phyloP scores from a whole-genome alignment of 73 alveolate species.

The Effrenium voratum region DNA sequence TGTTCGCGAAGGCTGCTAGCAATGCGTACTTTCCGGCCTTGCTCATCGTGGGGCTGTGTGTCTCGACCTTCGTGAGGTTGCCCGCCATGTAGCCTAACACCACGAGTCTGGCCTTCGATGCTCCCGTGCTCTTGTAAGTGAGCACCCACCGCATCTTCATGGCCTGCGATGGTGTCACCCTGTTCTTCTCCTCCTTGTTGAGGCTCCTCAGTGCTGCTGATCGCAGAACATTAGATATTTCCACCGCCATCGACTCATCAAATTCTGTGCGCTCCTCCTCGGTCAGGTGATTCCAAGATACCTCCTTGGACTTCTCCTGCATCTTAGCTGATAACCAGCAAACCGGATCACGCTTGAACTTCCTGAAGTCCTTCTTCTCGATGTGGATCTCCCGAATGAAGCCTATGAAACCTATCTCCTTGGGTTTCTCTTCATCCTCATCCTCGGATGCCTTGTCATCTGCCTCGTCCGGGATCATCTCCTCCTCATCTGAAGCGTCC shows the following conservation, averaged over 20 bases:
- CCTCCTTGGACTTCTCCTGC: not conserved
- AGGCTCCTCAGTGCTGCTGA: not conserved
- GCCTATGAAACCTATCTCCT: not conserved
- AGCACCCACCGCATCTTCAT: slow-evolving; percentile 47
- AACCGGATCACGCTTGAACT: not conserved
- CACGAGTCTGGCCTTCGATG: not conserved
- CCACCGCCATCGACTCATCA: not conserved
- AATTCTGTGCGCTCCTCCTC: not conserved
- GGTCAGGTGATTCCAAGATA: not conserved
- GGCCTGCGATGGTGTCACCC: not conserved
- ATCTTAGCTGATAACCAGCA: not conserved
- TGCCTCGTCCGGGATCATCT: not conserved
- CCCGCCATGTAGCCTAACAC: not conserved
- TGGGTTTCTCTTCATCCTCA: not conserved
- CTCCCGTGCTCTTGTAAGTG: not conserved
- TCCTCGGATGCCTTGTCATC: not conserved
- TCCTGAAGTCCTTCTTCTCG: not conserved
- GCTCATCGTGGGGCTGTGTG: not conserved
- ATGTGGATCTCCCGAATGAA: not conserved
- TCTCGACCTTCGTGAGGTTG: not conserved
- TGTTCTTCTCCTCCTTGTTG: not conserved
- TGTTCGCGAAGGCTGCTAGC: not conserved
- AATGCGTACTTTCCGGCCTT: not conserved
- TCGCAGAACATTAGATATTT: not conserved
- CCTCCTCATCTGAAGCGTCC: not conserved